Conservation (phyloP, 306 rosid species). For the Inga oerstediana region DNA sequence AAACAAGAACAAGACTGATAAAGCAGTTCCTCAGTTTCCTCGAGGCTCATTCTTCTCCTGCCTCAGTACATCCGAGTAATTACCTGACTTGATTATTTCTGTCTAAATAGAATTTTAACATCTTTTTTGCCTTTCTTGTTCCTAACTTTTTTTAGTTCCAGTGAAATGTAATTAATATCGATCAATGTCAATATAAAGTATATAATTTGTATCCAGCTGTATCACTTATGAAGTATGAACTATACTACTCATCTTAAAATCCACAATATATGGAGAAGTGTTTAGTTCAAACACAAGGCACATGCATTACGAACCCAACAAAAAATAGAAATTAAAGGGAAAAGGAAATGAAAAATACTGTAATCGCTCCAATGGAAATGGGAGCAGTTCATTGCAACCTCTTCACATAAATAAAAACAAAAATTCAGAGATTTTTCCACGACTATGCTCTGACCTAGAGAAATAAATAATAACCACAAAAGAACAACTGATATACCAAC, state of each 20-base stretch:
- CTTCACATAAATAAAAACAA: background rate
- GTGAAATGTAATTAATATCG: background rate
- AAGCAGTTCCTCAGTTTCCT: slow-evolving; percentile 17
- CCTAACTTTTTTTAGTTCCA: background rate
- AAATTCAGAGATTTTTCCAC: background rate
- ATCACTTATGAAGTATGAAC: background rate
- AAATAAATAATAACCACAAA: slow-evolving; percentile 27
- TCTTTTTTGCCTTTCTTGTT: background rate
- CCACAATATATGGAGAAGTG: background rate
- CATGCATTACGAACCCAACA: slow-evolving; percentile 26
- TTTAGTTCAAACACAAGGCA: slow-evolving; percentile 5
- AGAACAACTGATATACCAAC: slow-evolving; percentile 32
- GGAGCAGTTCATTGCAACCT: slow-evolving; percentile 32
- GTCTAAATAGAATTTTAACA: background rate
- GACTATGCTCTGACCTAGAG: slow-evolving; percentile 21
- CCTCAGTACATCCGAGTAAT: slow-evolving; percentile 9
- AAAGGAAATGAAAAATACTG: slow-evolving; percentile 11
- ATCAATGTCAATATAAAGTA: background rate
- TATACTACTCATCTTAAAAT: background rate
- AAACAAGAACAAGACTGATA: slow-evolving; percentile 37
- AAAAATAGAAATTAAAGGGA: slow-evolving; percentile 22
- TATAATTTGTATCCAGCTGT: background rate
- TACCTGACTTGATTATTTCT: slow-evolving; percentile 2
- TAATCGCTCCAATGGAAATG: slow-evolving; percentile 37
- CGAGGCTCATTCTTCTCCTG: slow-evolving; percentile 14